These are phyloP conservation scores for Pouteria campechiana DNA, from an alignment of 179 eudicot genomes.

Conservation along the genomic window DNA sequence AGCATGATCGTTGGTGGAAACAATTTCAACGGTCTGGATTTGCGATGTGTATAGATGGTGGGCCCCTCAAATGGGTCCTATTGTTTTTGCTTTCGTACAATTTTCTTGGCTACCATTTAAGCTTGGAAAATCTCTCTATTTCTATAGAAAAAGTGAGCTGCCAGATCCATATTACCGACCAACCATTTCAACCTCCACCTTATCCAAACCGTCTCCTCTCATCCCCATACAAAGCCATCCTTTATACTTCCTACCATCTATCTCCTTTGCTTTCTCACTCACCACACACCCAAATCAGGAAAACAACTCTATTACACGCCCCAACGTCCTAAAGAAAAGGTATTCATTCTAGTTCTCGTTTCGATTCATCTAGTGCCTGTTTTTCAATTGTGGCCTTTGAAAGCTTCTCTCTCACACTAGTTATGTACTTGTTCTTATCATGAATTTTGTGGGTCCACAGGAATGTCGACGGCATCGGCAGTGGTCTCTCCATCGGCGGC, in stretches of 20 bases:
- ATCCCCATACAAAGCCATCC: conserved; percentile 6
- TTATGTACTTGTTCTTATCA: no score
- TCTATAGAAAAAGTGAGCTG: no score
- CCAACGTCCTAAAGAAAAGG: neutral
- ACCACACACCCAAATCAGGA: neutral
- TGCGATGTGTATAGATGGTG: no score
- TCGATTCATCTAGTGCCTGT: neutral
- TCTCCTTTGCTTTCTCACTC: conserved; percentile 6
- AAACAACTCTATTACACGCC: neutral
- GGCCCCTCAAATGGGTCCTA: no score
- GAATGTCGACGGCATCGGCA: conserved; percentile 32
- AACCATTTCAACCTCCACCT: conserved; percentile 30
- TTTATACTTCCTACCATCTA: neutral
- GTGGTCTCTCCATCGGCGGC: conserved; percentile 25
- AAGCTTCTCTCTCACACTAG: neutral
- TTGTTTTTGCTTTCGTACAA: no score
- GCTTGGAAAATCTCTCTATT: no score
- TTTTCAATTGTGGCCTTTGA: no score
- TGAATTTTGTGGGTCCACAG: neutral
- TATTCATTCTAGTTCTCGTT: neutral
- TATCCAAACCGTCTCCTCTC: conserved; percentile 18
- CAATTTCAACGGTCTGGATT: no score
- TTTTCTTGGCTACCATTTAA: no score
- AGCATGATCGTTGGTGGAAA: no score
- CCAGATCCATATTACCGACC: no score